Percentiles rank a stretch among this genome's conserved stretches.
phyloP scores from a whole-genome alignment of 441 rosid species.

The Erodium chrysanthum region DNA sequence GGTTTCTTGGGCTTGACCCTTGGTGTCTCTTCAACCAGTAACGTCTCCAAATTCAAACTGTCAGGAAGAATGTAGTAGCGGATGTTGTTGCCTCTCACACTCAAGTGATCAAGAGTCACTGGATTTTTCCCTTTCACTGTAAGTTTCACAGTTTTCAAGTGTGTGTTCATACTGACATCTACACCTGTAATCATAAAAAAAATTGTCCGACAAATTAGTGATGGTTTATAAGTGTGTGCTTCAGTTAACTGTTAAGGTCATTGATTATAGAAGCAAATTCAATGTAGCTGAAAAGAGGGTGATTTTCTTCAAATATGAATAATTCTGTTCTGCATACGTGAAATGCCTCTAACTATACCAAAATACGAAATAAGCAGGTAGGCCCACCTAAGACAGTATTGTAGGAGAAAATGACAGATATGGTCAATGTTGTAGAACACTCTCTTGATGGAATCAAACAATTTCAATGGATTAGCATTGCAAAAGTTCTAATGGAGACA shows the following conservation, averaged over 20 bases:
- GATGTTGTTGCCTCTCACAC: constrained; percentile 93
- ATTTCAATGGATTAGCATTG: neutral
- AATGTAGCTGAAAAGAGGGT: neutral
- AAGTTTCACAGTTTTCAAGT: constrained; percentile 79
- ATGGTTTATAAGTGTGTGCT: neutral
- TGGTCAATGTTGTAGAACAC: neutral
- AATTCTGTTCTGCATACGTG: neutral
- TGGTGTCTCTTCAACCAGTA: constrained; percentile 86
- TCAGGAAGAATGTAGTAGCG: constrained; percentile 94
- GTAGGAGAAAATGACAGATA: neutral
- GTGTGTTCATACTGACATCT: constrained; percentile 94
- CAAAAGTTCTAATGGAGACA: neutral
- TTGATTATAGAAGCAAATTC: neutral
- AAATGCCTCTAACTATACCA: neutral
- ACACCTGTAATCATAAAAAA: constrained; percentile 40
- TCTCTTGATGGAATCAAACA: neutral
- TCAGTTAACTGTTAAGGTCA: neutral
- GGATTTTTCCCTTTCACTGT: constrained; percentile 90
- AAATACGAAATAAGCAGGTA: neutral
- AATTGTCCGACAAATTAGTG: neutral
- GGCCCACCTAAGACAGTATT: neutral
- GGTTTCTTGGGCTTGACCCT: constrained; percentile 91
- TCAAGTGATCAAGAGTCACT: constrained; percentile 76
- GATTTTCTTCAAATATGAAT: neutral
- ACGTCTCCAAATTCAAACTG: constrained; percentile 91